These are phyloP conservation scores for Corymbia citriodora DNA, from an alignment of 441 rosid genomes.

Conservation along the genomic window DNA sequence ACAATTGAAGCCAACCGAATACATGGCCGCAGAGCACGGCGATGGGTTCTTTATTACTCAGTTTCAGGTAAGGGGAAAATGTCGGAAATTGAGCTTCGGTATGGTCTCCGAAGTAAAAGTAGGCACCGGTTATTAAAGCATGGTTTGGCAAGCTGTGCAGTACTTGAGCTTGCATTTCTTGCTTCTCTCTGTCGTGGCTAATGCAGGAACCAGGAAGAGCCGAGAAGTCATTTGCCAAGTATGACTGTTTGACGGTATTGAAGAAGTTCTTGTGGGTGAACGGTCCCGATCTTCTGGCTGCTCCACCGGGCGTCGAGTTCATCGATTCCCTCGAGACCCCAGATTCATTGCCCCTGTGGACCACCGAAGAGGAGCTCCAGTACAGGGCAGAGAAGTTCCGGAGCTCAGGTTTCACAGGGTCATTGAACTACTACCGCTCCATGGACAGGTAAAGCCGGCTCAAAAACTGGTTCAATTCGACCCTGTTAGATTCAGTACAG, in stretches of 20 bases:
- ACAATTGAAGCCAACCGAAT: background rate
- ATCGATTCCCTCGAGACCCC: constrained; percentile 27
- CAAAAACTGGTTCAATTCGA: background rate
- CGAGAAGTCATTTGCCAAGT: constrained; percentile 21
- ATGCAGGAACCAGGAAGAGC: constrained; percentile 15
- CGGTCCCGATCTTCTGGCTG: constrained; percentile 18
- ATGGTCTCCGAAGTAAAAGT: background rate
- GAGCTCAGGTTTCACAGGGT: constrained; percentile 17
- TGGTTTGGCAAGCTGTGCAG: background rate
- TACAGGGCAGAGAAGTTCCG: constrained; percentile 13
- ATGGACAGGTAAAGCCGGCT: constrained; percentile 8
- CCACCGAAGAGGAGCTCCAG: constrained; percentile 16
- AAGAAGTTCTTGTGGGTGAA: constrained; percentile 14
- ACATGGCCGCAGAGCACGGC: background rate
- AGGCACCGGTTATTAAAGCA: background rate
- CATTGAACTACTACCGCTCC: constrained; percentile 18
- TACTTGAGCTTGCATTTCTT: background rate
- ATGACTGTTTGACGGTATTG: constrained; percentile 9
- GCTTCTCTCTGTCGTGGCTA: background rate
- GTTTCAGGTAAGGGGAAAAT: constrained; percentile 1
- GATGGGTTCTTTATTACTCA: constrained; percentile 3
- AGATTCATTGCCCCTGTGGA: constrained; percentile 15
- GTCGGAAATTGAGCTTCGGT: background rate
- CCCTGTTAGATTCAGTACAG: background rate
- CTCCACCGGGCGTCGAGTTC: constrained; percentile 13